Conservation (phyloP, 1,284 basidiomycete genomes). For the Tremellales sp. region DNA sequence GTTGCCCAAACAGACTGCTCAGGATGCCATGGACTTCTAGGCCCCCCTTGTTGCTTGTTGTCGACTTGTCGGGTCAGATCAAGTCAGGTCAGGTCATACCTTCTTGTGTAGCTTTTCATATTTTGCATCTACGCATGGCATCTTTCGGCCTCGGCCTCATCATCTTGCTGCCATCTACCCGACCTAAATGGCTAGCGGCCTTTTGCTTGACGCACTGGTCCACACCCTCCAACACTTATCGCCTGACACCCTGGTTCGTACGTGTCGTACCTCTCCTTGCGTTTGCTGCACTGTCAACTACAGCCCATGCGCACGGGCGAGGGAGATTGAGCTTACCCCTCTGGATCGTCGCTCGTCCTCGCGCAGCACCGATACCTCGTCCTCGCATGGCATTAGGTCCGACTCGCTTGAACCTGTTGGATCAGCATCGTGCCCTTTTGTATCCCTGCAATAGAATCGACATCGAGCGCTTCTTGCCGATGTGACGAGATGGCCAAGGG, state of each 20-base stretch:
- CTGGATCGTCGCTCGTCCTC: constrained; percentile 50
- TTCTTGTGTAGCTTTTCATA: background rate
- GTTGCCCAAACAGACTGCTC: constrained; percentile 28
- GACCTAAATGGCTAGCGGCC: too few species aligned
- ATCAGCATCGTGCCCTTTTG: background rate
- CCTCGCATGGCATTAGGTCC: constrained; percentile 98
- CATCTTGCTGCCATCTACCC: background rate
- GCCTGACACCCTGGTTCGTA: constrained; percentile 47
- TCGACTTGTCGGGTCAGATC: background rate
- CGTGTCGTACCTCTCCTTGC: constrained; percentile 45
- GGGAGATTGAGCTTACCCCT: constrained; percentile 31
- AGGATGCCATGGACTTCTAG: constrained; percentile 39
- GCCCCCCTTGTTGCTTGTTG: too few species aligned
- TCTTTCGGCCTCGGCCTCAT: background rate
- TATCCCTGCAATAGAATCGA: background rate
- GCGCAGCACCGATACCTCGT: constrained; percentile 86
- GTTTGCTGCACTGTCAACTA: constrained; percentile 29
- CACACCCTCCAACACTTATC: too few species aligned
- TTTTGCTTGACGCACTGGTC: too few species aligned
- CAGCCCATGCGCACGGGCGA: background rate
- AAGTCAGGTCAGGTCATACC: background rate
- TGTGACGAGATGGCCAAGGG: background rate
- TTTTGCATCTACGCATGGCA: background rate
- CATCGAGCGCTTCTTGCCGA: background rate
- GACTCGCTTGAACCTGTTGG: constrained; percentile 89